phyloP scores from a whole-genome alignment of 768 basidiomycete genomes.

The Trametes cinnabarina region DNA sequence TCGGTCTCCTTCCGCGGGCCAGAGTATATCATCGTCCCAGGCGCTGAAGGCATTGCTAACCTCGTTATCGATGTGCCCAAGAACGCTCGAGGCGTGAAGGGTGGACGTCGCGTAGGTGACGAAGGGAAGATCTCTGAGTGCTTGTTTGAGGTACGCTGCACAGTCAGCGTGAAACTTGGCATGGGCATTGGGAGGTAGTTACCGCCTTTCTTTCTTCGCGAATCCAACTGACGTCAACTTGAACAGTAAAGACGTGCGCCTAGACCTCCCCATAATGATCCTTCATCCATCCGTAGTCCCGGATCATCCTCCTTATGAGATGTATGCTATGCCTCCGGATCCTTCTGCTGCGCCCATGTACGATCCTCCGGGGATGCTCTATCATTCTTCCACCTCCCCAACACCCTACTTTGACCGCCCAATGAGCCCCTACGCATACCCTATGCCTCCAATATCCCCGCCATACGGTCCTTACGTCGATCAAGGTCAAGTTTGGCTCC shows the following conservation, averaged over 20 bases:
- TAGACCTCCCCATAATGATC: slow-evolving; percentile 63
- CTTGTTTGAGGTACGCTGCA: slow-evolving; percentile 69
- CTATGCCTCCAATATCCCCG: slow-evolving; percentile 38
- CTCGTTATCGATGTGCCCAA: slow-evolving; percentile 79
- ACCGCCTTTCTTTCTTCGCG: background rate
- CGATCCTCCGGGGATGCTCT: slow-evolving; percentile 16
- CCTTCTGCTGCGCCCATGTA: slow-evolving; percentile 7
- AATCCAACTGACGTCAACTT: background rate
- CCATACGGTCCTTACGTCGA: slow-evolving; percentile 30
- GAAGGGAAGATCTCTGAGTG: slow-evolving; percentile 43
- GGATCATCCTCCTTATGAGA: slow-evolving; percentile 28
- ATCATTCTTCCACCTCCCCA: slow-evolving; percentile 20
- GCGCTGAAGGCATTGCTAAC: slow-evolving; percentile 73
- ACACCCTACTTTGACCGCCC: slow-evolving; percentile 26
- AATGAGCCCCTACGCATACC: slow-evolving; percentile 36
- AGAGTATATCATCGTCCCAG: slow-evolving; percentile 73
- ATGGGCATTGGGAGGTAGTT: slow-evolving; percentile 74
- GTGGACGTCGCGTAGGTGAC: slow-evolving; percentile 58
- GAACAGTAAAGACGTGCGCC: slow-evolving; percentile 64
- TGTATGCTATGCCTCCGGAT: slow-evolving; percentile 27
- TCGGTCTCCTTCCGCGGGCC: slow-evolving; percentile 70
- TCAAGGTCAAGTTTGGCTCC: slow-evolving; percentile 52
- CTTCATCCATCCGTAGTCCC: slow-evolving; percentile 64
- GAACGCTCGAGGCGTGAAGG: slow-evolving; percentile 60
- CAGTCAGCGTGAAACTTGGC: slow-evolving; percentile 58